Conservation (phyloP, 306 rosid species). For the Dalbergia cultrata region DNA sequence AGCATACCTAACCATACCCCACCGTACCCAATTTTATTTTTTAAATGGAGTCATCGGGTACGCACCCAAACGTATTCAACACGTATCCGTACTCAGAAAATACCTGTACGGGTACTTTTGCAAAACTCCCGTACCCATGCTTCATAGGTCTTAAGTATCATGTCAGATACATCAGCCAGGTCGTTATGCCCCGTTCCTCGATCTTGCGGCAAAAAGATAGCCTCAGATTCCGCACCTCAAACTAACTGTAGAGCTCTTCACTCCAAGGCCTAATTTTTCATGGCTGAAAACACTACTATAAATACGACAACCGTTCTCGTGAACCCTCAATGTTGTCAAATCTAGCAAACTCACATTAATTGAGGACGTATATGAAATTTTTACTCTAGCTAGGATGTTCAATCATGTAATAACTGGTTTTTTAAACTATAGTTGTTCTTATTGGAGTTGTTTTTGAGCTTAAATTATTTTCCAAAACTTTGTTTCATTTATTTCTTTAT, state of each 20-base stretch:
- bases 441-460: not conserved
- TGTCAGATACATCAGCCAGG: slow-evolving; percentile 8
- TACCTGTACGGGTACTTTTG: too few species aligned
- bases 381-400: not conserved
- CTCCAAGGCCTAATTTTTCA: not conserved
- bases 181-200: slow-evolving; percentile 19
- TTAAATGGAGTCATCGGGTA: too few species aligned
- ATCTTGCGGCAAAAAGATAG: slow-evolving; percentile 42
- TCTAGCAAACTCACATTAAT: not conserved
- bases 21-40: too few species aligned
- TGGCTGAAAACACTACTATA: slow-evolving; percentile 12
- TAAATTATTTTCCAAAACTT: not conserved
- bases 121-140: too few species aligned
- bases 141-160: slow-evolving; percentile 40
- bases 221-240: slow-evolving; percentile 50
- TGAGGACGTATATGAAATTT: not conserved
- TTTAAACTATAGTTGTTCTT: not conserved
- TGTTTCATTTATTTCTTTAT: not conserved
- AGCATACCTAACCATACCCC: too few species aligned
- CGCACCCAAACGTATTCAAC: too few species aligned
- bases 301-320: not conserved
- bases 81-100: too few species aligned
- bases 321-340: not conserved
- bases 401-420: not conserved
- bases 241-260: slow-evolving; percentile 17